Percentiles rank a stretch among this genome's conserved stretches.
phyloP scores from a whole-genome alignment of 2,329 filamentous ascomycete genomes.

The Colletotrichum sp. region DNA sequence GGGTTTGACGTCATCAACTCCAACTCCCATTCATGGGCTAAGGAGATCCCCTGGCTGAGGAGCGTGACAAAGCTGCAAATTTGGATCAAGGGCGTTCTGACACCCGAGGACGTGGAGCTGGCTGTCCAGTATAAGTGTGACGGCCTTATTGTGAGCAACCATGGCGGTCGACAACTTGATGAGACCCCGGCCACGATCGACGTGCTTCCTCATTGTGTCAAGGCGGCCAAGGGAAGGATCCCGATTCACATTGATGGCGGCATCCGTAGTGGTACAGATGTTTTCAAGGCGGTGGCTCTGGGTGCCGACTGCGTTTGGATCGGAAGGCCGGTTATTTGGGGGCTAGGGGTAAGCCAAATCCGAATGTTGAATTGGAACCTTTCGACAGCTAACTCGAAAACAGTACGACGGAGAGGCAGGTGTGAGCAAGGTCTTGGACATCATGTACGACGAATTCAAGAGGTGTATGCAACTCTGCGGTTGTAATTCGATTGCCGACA shows the following conservation, averaged over 20 bases:
- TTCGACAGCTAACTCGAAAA: background rate
- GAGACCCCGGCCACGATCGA: slow-evolving; percentile 49
- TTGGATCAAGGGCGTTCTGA: slow-evolving; percentile 49
- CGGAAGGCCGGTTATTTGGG: background rate
- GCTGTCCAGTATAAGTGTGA: slow-evolving; percentile 41
- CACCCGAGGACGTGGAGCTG: slow-evolving; percentile 42
- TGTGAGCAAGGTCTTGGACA: background rate
- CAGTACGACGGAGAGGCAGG: slow-evolving; percentile 9
- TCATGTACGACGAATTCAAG: background rate
- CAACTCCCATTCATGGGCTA: slow-evolving; percentile 45
- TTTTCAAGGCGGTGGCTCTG: background rate
- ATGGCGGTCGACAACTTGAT: slow-evolving; percentile 52
- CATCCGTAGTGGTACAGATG: background rate
- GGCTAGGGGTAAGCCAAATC: background rate
- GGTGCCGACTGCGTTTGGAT: background rate
- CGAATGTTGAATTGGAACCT: background rate
- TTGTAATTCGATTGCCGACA: background rate
- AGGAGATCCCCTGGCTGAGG: slow-evolving; percentile 55
- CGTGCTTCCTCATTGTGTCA: slow-evolving; percentile 45
- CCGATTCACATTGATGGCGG: slow-evolving; percentile 13
- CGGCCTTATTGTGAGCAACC: slow-evolving; percentile 49
- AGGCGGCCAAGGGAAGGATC: slow-evolving; percentile 49
- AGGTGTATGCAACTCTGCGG: background rate
- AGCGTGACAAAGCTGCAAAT: slow-evolving; percentile 53
- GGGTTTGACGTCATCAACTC: slow-evolving; percentile 23